Evolutionary conservation across 2,329 filamentous ascomycete species (phyloP), one percentile per base, ranked within the genome.

Genomic region (Monosporascus cannonballus): DNA sequence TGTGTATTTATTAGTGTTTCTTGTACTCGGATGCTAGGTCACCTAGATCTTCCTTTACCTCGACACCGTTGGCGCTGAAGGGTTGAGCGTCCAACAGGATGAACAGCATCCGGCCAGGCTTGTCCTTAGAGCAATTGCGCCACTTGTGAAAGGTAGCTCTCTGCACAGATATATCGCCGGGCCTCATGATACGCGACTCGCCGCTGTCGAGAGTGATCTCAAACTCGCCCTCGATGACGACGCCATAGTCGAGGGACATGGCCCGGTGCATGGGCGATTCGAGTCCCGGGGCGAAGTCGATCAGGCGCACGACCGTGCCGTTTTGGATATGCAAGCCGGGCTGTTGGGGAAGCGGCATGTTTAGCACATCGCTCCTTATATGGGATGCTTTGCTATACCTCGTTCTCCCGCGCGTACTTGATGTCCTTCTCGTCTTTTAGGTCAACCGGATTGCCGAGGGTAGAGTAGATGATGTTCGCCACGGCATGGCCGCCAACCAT

Each of bases 401-500:
- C 53, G 22, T 55, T 54, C 2, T 54, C 38, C 2, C 20, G n/a
- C 4, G 56, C 56, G 22, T 47, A 51, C 2, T 30, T 17, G 8
- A 59, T 8, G 36, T 57, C 57, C 4, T 20, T 47, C 6, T 58
- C 54, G 11, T 52, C 45, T 25, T 61, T 61, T 24, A 62, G n/a
- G 30, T 62, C 57, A 3, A 62, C 55, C 3, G 51, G 56, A 9
- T 20, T 45, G 8, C 47, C 48, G 1, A 39, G 14, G 4, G 58
- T 61, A 5, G 38, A 50, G 41, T 59, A 61, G 18, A 60, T 44
- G 49, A 61, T 61, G 14, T 56, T 60, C 14, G 55, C 52, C 14
- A 56, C 51, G 11, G 51, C 59, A 6, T 53, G 25, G 1, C 48
- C 36, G 2, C 54, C 37, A 1, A 52, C 52, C 53, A 60, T 51